Percentiles rank a stretch among this genome's conserved stretches.
Evolutionary conservation across 1,139 yeast species (phyloP).

Genomic region (Sugiyamaella sp.): DNA sequence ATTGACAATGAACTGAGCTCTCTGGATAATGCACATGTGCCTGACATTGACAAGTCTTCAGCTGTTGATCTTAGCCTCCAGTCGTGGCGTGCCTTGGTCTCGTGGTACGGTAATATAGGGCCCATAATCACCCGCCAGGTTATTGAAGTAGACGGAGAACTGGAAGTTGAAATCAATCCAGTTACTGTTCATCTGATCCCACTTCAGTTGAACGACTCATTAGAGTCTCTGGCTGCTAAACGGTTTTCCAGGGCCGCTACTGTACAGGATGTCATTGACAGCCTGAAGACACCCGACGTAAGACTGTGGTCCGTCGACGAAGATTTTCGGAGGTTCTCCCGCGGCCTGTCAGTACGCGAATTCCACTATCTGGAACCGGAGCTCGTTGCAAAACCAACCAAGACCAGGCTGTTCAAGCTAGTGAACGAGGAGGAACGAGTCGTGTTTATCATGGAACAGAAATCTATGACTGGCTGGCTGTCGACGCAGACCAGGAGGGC

Average conservation of each 20-base stretch:
- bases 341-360: not conserved
- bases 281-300: conserved; percentile 9
- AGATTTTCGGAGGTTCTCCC: not conserved
- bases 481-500: conserved; percentile 19
- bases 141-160: not conserved
- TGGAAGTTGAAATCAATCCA: conserved; percentile 14
- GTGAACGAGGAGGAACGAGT: not conserved
- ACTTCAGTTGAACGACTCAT: conserved; percentile 1
- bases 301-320: conserved; percentile 18
- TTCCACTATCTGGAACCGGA: conserved; percentile 6
- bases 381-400: conserved; percentile 5
- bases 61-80: not conserved
- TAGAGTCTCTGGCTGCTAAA: conserved; percentile 2
- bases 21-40: too few species aligned
- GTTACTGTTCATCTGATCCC: conserved; percentile 14
- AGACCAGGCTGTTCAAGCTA: not conserved
- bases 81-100: conserved; percentile 9
- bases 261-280: conserved; percentile 18
- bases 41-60: not conserved
- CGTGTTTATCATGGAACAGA: conserved; percentile 19
- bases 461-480: conserved; percentile 20
- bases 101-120: conserved; percentile 16
- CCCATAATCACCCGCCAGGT: conserved; percentile 15
- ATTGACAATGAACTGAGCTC: too few species aligned
- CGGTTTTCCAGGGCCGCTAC: conserved; percentile 11